Conservation (phyloP, 257 asterid species). For the Nicotiana attenuata region DNA sequence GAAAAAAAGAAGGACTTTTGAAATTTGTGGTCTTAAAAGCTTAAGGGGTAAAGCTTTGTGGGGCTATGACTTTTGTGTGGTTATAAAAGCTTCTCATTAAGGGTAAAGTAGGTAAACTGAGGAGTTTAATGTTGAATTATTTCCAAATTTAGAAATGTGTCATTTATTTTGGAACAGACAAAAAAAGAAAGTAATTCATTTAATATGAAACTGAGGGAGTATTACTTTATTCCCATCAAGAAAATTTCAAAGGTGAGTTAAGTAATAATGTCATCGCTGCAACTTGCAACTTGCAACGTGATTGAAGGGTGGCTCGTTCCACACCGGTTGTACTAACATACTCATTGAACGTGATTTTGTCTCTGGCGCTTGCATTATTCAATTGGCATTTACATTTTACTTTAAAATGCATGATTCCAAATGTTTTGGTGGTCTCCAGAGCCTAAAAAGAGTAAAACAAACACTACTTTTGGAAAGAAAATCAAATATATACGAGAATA, state of each 20-base stretch:
- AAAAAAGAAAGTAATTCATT: too few species aligned
- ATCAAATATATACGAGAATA: not conserved
- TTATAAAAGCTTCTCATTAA: too few species aligned
- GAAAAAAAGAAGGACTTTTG: too few species aligned
- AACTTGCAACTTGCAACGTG: slow-evolving; percentile 1
- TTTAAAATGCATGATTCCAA: not conserved
- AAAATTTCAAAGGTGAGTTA: not conserved
- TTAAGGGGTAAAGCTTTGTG: too few species aligned
- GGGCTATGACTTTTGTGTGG: too few species aligned
- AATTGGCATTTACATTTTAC: not conserved
- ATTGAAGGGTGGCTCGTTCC: not conserved
- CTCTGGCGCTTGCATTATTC: not conserved
- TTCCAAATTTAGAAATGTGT: too few species aligned
- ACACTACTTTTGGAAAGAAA: not conserved
- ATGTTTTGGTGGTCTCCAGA: slow-evolving; percentile 1
- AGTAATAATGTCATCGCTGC: not conserved
- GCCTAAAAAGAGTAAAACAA: not conserved
- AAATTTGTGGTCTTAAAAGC: too few species aligned
- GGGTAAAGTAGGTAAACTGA: too few species aligned
- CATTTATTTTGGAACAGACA: too few species aligned
- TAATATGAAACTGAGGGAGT: too few species aligned
- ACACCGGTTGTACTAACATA: not conserved
- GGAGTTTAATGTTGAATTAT: too few species aligned
- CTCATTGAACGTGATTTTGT: not conserved
- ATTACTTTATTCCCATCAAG: not conserved